Evolutionary conservation across 768 basidiomycete species (phyloP).

Genomic region (Russula brevipes): DNA sequence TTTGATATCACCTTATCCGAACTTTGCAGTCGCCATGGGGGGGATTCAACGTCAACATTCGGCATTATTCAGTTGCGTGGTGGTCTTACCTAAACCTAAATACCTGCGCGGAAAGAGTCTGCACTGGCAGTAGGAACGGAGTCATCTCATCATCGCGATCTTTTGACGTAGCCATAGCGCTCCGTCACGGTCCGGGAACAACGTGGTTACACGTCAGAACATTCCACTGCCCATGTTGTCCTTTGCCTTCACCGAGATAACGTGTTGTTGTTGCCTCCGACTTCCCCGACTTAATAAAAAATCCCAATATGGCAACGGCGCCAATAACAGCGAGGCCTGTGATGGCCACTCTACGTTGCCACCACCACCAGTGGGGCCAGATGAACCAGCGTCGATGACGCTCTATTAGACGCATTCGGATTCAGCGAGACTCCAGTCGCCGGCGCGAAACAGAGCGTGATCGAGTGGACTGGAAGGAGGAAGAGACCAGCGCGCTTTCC

Average conservation of each 20-base stretch:
- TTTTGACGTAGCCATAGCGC: conserved; percentile 8
- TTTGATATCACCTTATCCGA: no score
- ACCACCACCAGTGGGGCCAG: conserved; percentile 24
- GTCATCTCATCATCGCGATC: conserved; percentile 38
- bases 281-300: conserved; percentile 55
- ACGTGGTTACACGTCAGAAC: conserved; percentile 66
- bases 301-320: conserved; percentile 44
- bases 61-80: no score
- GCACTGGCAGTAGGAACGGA: no score
- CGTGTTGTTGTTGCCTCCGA: conserved; percentile 55
- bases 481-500: no score
- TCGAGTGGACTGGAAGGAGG: no score
- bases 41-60: no score
- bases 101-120: no score
- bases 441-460: no score
- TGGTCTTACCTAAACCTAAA: no score
- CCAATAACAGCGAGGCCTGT: conserved; percentile 87
- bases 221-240: conserved; percentile 49
- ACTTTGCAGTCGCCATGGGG: no score
- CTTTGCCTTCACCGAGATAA: conserved; percentile 31
- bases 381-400: conserved; percentile 54
- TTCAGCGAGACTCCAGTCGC: no score
- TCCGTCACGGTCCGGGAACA: conserved; percentile 36
- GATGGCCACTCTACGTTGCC: conserved; percentile 64
- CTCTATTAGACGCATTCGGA: conserved; percentile 77